phyloP scores from a whole-genome alignment of 2,329 filamentous ascomycete species.

The Alternaria brassicicola region DNA sequence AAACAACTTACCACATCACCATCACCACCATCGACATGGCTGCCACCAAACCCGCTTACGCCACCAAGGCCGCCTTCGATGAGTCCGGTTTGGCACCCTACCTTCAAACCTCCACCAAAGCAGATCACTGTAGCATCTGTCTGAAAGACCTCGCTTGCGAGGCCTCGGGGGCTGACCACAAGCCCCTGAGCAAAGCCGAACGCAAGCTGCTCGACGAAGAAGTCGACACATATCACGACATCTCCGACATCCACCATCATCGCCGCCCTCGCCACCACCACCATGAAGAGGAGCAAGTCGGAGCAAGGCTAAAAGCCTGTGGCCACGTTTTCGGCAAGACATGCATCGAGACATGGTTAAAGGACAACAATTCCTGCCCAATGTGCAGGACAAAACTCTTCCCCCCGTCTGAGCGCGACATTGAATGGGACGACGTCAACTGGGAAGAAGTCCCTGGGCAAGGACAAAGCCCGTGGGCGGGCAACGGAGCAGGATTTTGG shows the following conservation, averaged over 20 bases:
- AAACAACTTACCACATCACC: background rate
- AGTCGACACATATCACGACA: background rate
- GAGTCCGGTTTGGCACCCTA: background rate
- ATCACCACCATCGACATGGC: background rate
- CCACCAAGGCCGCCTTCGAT: background rate
- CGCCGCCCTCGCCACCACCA: background rate
- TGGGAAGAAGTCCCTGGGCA: too few relatives aligned
- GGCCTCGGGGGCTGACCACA: background rate
- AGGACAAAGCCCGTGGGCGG: too few relatives aligned
- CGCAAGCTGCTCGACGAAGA: background rate
- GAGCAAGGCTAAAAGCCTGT: background rate
- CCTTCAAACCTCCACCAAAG: background rate
- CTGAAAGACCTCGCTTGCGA: slow-evolving; percentile 3
- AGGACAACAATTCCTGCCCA: background rate
- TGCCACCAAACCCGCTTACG: background rate
- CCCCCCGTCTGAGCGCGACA: too few relatives aligned
- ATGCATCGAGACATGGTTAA: background rate
- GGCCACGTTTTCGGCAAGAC: background rate
- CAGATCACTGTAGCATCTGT: slow-evolving; percentile 3
- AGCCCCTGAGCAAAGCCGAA: background rate
- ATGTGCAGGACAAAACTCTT: background rate
- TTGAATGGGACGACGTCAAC: too few relatives aligned
- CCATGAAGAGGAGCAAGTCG: background rate
- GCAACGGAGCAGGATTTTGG: too few relatives aligned
- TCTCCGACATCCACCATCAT: background rate